Conservation (phyloP, 2,329 filamentous ascomycete species). For the Dendrostoma leiphaemia region DNA sequence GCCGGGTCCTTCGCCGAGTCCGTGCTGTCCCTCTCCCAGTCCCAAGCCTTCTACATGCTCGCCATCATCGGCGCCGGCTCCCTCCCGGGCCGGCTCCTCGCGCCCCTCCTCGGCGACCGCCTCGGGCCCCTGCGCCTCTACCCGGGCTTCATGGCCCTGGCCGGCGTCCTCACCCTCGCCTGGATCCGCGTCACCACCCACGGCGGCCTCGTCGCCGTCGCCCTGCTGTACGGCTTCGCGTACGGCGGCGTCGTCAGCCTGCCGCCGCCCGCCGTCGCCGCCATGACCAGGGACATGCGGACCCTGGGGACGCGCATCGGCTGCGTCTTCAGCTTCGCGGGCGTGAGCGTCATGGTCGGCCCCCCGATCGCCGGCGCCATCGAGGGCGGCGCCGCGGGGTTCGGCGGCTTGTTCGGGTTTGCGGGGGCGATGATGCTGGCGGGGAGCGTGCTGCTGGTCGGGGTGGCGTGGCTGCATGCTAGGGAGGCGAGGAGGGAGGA, state of each 20-base stretch:
- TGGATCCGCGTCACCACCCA: slow-evolving; percentile 33
- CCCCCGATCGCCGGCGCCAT: slow-evolving; percentile 31
- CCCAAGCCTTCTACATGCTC: slow-evolving; percentile 39
- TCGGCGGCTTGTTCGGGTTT: slow-evolving; percentile 3
- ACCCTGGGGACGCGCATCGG: slow-evolving; percentile 43
- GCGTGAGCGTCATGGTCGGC: slow-evolving; percentile 31
- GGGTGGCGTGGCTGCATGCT: neutral
- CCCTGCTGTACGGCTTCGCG: slow-evolving; percentile 40
- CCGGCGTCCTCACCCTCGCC: slow-evolving; percentile 33
- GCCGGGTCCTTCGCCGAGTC: slow-evolving; percentile 8
- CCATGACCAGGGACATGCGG: slow-evolving; percentile 37
- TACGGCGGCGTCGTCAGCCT: slow-evolving; percentile 41
- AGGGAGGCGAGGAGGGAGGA: no score
- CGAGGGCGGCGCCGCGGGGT: neutral
- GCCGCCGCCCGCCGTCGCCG: slow-evolving; percentile 36
- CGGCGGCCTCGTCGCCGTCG: slow-evolving; percentile 32
- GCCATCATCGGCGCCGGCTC: slow-evolving; percentile 39
- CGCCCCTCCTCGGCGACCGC: slow-evolving; percentile 35
- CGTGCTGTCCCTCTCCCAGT: slow-evolving; percentile 19
- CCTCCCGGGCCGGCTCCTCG: slow-evolving; percentile 37
- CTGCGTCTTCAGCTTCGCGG: slow-evolving; percentile 32
- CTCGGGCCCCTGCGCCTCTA: slow-evolving; percentile 36
- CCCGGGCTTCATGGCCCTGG: slow-evolving; percentile 27
- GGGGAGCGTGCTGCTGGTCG: neutral
- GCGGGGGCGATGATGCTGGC: slow-evolving; percentile 1